Evolutionary conservation across 2,329 filamentous ascomycete genomes (phyloP), one percentile per base, ranked within the genome.

Genomic region (Monilinia fructigena): DNA sequence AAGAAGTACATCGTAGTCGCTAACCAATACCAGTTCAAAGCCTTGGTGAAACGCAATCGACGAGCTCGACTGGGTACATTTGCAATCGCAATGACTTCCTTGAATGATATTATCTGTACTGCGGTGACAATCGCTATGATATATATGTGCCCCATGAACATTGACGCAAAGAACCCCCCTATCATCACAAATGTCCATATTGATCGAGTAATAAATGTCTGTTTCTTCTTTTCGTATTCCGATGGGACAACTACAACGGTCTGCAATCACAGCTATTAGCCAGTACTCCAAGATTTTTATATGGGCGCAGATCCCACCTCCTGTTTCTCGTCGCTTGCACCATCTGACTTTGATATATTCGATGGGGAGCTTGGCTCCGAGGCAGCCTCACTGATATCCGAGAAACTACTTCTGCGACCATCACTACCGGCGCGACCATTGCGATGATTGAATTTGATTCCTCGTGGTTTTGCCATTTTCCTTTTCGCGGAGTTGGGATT

Each of bases 151-250:
- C 95, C 95, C 75, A 93, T 92, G 81, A 97, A 96, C 79, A 99
- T 90, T 71, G 92, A 87, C 66, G 86, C 85, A 80, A 98, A 97
- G 85, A 99, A 99, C 75, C 87, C 85, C 65, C 83, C 90, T 74
- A 99, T 96, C 95, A 99, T 99, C 80, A 97, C 89, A 71, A 99
- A 89, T 4, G 92, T 97, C 95, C 95, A 99, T 83, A 97, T 92
- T 65, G 94, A 94, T 75, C 95, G 89, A 50, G 93, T 96, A 75
- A 97, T 91, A 82, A 99, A 98, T 78, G 95, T 97, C 78, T 93
- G 90, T 82, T 96, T 97, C 81, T 99, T 99, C 86, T 98, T 98
- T 77, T 98, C 93, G 78, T 96, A 97, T 69, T 97, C 95, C 72
- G 86, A 85, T 67, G 81, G 77, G 65, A 61, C 76, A 26, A 69